Evolutionary conservation across 192 early-diverging fungal genomes (phyloP), one percentile per base, ranked within the genome.

Genomic region (Chytriomyces confervae): DNA sequence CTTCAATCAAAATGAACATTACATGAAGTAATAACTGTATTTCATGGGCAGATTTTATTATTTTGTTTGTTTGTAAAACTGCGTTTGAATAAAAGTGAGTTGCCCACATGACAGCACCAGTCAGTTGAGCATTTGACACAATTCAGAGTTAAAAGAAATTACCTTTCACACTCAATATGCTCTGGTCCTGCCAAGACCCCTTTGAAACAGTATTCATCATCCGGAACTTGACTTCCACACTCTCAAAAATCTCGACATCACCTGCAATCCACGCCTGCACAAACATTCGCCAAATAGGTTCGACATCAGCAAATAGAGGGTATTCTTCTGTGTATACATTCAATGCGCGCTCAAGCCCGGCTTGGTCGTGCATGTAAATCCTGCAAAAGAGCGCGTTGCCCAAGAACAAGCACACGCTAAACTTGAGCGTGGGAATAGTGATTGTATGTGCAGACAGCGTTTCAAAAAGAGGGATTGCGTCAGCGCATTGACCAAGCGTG

Each of bases 241-340:
- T 43, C 13, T 76, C 74, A 66, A 76, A 76, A 10, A 76, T 27
- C 46, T 76, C 74, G 8, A 29, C 62, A 76, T 66, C 61, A n/a
- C 74, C 63, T 6, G 7, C 7, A 10, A 36, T 44, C 74, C 74
- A 76, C 10, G 74, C 74, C 7, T 76, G 62, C 46, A 76, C 46
- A 50, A 76, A 50, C 74, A 76, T 76, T 36, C 74, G 29, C 74
- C 74, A 76, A 10, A 66, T 49, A 10, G 74, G 74, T 49, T 76
- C 74, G n/a, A 66, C 64, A 50, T 76, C 74, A 7, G 48, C 27
- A 76, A 76, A 76, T 6, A 66, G 29, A 11, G 74, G 48, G 29
- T 76, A 76, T 5, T 46, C 29, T 8, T 76, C 63, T 1, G 47
- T 10, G 53, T 66, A 64, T 11, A 7, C 11, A 23, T 64, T 6